Evolutionary conservation across 2,329 filamentous ascomycete species (phyloP).

Genomic region (Pseudogymnoascus pannorum): DNA sequence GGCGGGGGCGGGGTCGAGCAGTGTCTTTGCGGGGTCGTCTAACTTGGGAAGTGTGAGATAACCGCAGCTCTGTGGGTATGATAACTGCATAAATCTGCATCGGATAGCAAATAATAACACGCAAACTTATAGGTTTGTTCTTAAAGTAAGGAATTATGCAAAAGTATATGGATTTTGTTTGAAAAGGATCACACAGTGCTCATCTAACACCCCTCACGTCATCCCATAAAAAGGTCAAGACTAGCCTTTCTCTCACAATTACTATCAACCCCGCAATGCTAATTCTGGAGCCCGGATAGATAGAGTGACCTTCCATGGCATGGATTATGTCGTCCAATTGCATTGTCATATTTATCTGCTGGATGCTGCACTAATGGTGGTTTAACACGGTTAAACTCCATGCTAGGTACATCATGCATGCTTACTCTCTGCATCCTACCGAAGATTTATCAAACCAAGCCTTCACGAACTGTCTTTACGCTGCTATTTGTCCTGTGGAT

Average conservation of each 20-base stretch:
- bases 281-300: neutral
- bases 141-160: neutral
- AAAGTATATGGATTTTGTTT: neutral
- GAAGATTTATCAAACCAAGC: neutral
- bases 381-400: constrained; percentile 1
- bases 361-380: neutral
- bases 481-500: neutral
- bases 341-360: neutral
- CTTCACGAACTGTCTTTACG: neutral
- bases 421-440: neutral
- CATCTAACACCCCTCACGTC: neutral
- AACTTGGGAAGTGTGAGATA: neutral
- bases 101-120: neutral
- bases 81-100: neutral
- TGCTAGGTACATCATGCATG: neutral
- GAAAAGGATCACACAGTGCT: too few relatives aligned
- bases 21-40: neutral
- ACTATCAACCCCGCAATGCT: neutral
- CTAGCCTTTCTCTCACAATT: neutral
- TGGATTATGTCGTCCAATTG: neutral
- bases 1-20: too few relatives aligned
- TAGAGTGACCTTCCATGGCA: neutral
- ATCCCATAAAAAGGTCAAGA: neutral
- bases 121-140: too few relatives aligned
- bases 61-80: neutral